A percentile compares a stretch with the other conserved stretches of the same genome.
phyloP scores from a whole-genome alignment of 2,329 filamentous ascomycete species.

The Corinectria fuckeliana region DNA sequence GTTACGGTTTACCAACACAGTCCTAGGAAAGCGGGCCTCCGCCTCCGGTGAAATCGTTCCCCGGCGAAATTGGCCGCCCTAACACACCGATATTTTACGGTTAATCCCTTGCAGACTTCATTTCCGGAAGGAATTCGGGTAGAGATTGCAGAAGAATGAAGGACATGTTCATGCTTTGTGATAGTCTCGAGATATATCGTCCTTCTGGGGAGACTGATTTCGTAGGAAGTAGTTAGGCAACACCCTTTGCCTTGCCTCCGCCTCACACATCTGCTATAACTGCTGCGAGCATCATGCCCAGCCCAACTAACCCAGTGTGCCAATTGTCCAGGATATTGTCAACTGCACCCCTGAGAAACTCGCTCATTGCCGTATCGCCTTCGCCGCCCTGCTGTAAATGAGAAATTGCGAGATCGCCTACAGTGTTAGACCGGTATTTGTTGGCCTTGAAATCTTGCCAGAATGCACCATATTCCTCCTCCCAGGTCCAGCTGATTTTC shows the following conservation, averaged over 20 bases:
- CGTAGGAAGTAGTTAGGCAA: not conserved
- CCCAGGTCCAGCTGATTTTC: not conserved
- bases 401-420: not conserved
- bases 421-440: not conserved
- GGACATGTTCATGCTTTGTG: not conserved
- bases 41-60: not conserved
- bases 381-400: not conserved
- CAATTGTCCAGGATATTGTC: not conserved
- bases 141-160: not conserved
- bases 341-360: not conserved
- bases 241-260: not conserved
- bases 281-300: constrained; percentile 1
- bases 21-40: not conserved
- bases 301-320: not conserved
- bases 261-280: not conserved
- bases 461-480: not conserved
- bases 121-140: no score
- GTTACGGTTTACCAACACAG: not conserved
- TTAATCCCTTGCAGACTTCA: not conserved
- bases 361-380: not conserved
- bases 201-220: not conserved
- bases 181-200: not conserved
- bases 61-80: not conserved
- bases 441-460: not conserved
- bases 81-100: not conserved